Evolutionary conservation across 1,284 basidiomycete genomes (phyloP).

Genomic region (Stygiomarasmius scandens): DNA sequence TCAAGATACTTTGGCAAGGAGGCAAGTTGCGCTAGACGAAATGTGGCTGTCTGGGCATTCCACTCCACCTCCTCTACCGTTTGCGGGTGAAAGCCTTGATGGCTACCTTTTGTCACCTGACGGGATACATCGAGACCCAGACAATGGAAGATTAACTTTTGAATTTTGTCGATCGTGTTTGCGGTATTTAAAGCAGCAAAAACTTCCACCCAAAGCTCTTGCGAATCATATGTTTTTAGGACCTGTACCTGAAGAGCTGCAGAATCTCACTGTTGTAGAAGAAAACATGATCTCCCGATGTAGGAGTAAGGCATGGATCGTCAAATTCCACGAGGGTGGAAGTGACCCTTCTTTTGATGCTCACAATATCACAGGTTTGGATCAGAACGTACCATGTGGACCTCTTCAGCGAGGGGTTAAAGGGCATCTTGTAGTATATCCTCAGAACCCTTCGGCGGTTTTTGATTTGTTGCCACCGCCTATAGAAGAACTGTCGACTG

Average conservation of each 20-base stretch:
- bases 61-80: no score
- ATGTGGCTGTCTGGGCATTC: no score
- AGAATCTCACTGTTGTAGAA: slow-evolving; percentile 5
- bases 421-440: slow-evolving; percentile 10
- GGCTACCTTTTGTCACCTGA: not conserved
- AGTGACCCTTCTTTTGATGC: no score
- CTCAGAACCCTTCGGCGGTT: slow-evolving; percentile 9
- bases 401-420: slow-evolving; percentile 3
- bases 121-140: not conserved
- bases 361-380: no score
- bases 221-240: slow-evolving; percentile 7
- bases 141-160: not conserved
- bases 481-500: slow-evolving; percentile 28
- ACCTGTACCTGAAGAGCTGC: slow-evolving; percentile 1
- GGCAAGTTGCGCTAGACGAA: no score
- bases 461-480: slow-evolving; percentile 33
- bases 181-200: not conserved
- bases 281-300: slow-evolving; percentile 10
- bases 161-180: not conserved
- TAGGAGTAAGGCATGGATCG: not conserved
- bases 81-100: no score
- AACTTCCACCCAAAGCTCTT: not conserved
- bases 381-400: no score
- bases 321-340: not conserved
- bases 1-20: no score